Percentiles rank a stretch among this genome's conserved stretches.
Conservation (phyloP, 257 asterid species). For the Paraleonurus japonicus region DNA sequence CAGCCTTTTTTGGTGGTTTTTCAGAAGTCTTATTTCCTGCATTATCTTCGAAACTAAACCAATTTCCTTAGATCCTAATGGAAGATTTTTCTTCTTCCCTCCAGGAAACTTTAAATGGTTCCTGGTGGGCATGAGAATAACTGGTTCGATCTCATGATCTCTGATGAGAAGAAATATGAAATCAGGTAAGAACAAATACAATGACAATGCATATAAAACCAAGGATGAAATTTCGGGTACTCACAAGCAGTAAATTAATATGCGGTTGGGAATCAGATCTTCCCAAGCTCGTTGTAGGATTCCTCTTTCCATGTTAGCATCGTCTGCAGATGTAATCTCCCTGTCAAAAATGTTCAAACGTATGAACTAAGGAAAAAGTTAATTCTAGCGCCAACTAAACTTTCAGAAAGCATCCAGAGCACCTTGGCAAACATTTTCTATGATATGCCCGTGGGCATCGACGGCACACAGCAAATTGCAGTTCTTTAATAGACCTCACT, state of each 20-base stretch:
- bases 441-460: slow-evolving; percentile 96
- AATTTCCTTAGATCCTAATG: slow-evolving; percentile 26
- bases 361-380: slow-evolving; percentile 1
- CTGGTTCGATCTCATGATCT: slow-evolving; percentile 56
- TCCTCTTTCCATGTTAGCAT: slow-evolving; percentile 31
- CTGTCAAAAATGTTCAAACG: slow-evolving; percentile 39
- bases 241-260: slow-evolving; percentile 88
- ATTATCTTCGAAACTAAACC: slow-evolving; percentile 28
- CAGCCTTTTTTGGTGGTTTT: slow-evolving; percentile 33
- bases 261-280: slow-evolving; percentile 60
- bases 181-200: slow-evolving; percentile 7
- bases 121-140: slow-evolving; percentile 56
- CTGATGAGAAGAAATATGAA: slow-evolving; percentile 38
- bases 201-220: slow-evolving; percentile 6
- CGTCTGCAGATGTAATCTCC: slow-evolving; percentile 47
- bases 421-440: slow-evolving; percentile 92
- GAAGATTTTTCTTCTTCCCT: slow-evolving; percentile 28
- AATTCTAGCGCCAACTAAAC: slow-evolving; percentile 9
- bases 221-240: slow-evolving; percentile 28
- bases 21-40: slow-evolving; percentile 32
- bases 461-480: slow-evolving; percentile 92
- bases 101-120: slow-evolving; percentile 78
- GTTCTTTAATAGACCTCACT: slow-evolving; percentile 43
- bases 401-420: slow-evolving; percentile 20
- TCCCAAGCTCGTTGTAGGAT: slow-evolving; percentile 82